Evolutionary conservation across 768 basidiomycete species (phyloP).

Genomic region (Mycena galericulata): DNA sequence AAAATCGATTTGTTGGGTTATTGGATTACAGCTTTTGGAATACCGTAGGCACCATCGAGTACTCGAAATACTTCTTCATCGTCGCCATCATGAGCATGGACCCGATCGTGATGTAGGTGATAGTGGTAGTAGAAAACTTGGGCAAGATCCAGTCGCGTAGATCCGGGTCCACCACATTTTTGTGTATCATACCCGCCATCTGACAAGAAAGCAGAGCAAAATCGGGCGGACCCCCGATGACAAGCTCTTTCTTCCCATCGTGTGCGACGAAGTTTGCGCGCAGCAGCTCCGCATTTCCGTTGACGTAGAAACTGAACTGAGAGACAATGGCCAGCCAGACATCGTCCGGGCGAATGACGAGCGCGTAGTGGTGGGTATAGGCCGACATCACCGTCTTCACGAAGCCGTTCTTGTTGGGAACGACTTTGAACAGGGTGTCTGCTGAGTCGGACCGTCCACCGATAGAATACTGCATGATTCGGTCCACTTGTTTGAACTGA

Average conservation of each 20-base stretch:
- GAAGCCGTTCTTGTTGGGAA: too few relatives aligned
- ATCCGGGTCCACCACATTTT: conserved; percentile 39
- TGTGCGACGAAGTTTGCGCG: too few relatives aligned
- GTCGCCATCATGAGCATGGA: conserved; percentile 56
- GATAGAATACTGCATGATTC: conserved; percentile 8
- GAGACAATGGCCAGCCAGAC: too few relatives aligned
- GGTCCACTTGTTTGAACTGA: conserved; percentile 1
- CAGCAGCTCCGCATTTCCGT: too few relatives aligned
- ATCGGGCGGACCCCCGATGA: not conserved
- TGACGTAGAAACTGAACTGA: too few relatives aligned
- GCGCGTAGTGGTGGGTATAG: too few relatives aligned
- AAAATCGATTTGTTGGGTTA: too few relatives aligned
- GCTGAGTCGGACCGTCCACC: not conserved
- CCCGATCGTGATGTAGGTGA: conserved; percentile 40
- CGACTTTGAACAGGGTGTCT: not conserved
- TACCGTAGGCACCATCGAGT: too few relatives aligned
- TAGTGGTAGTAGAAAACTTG: not conserved
- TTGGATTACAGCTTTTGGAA: too few relatives aligned
- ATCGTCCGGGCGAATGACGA: too few relatives aligned
- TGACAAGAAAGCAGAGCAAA: not conserved
- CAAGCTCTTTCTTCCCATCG: too few relatives aligned
- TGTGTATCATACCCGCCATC: not conserved
- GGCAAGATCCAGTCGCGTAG: conserved; percentile 38
- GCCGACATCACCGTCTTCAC: too few relatives aligned
- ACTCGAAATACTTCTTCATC: not conserved